A percentile compares a stretch with the other conserved stretches of the same genome.
Evolutionary conservation across 2,329 filamentous ascomycete genomes (phyloP).

Genomic region (Myriangium duriaei): DNA sequence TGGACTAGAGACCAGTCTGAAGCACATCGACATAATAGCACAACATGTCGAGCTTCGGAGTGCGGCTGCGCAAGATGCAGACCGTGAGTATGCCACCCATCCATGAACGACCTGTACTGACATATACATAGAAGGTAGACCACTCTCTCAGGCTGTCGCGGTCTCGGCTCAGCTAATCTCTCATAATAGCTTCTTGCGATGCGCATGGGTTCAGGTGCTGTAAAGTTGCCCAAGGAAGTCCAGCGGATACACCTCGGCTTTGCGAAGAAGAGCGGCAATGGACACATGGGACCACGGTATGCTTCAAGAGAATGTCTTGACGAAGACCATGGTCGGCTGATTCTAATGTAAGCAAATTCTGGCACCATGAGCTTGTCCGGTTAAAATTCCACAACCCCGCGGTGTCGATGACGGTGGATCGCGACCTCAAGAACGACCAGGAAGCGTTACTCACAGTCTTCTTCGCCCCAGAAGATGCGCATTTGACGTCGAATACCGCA

Average conservation of each 20-base stretch:
- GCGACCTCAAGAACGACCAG: constrained; percentile 44
- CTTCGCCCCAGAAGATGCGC: constrained; percentile 30
- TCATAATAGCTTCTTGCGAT: constrained; percentile 54
- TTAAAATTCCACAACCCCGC: constrained; percentile 91
- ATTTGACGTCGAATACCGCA: constrained; percentile 18
- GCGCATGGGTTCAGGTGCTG: constrained; percentile 70
- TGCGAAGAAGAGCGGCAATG: constrained; percentile 46
- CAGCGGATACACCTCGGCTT: constrained; percentile 66
- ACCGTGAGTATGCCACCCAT: constrained; percentile 41
- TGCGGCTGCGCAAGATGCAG: constrained; percentile 63
- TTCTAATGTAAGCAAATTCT: constrained; percentile 61
- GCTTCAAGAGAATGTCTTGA: not conserved
- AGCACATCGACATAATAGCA: no score
- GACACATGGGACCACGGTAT: constrained; percentile 63
- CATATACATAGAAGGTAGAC: constrained; percentile 12
- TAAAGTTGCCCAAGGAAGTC: constrained; percentile 63
- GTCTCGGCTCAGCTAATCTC: no score
- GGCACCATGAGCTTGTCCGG: constrained; percentile 66
- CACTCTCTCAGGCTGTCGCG: no score
- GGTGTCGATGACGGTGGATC: constrained; percentile 70
- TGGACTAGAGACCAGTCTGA: no score
- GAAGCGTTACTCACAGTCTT: constrained; percentile 54
- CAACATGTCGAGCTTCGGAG: constrained; percentile 45
- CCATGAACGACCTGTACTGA: constrained; percentile 6
- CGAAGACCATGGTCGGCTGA: not conserved